Evolutionary conservation across 441 rosid genomes (phyloP).

Genomic region (Bruguiera hainesii): DNA sequence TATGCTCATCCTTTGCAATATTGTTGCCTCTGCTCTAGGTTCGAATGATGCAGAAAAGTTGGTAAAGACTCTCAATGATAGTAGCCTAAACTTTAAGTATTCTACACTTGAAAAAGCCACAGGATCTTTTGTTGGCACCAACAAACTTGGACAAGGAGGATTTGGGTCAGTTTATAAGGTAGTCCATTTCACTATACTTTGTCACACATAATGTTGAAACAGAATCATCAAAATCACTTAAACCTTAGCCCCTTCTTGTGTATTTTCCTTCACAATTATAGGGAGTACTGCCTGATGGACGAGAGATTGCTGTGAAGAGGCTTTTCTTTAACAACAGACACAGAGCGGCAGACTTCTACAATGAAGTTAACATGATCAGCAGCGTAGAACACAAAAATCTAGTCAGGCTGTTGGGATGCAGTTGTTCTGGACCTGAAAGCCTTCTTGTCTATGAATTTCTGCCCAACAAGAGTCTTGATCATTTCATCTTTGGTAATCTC

Average conservation of each 20-base stretch:
- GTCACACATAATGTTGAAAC: background rate
- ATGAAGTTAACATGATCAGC: constrained; percentile 88
- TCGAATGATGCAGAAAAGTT: constrained; percentile 59
- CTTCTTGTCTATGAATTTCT: constrained; percentile 88
- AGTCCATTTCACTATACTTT: background rate
- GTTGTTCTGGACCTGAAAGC: constrained; percentile 92
- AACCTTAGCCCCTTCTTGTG: constrained; percentile 3
- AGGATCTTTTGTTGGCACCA: constrained; percentile 52
- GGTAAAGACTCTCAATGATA: constrained; percentile 66
- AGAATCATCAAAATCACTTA: background rate
- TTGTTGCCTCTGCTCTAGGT: constrained; percentile 35
- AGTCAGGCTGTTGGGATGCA: constrained; percentile 83
- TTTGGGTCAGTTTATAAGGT: constrained; percentile 97
- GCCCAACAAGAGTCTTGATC: constrained; percentile 80
- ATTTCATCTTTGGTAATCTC: constrained; percentile 66
- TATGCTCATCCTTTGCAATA: constrained; percentile 8
- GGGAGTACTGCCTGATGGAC: constrained; percentile 85
- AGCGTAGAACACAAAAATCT: constrained; percentile 84
- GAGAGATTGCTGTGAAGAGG: constrained; percentile 93
- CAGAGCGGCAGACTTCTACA: constrained; percentile 85
- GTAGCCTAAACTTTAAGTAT: constrained; percentile 89
- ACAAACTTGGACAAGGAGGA: constrained; percentile 98
- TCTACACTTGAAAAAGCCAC: constrained; percentile 88
- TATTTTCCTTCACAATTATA: constrained; percentile 22
- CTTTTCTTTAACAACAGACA: constrained; percentile 86